Evolutionary conservation across 495 filamentous ascomycete genomes (phyloP), one percentile per base, ranked within the genome.

Genomic region (Hypoxylon perforatum): DNA sequence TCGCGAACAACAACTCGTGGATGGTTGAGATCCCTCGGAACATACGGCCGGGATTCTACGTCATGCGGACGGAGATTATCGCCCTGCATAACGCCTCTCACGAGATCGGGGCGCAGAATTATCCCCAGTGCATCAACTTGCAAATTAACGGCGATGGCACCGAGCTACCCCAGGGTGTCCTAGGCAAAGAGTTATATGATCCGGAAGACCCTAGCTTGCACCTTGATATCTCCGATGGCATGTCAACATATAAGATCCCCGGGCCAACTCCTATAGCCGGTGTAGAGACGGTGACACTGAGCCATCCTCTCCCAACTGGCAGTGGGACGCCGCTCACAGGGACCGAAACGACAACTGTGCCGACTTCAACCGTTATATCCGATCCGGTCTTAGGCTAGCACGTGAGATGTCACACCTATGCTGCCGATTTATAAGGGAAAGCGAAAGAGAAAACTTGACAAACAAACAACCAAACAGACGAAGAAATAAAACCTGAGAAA

Each of bases 41-140:
- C 50, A 82, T 92, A 50, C 80, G 74, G 5, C 70, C 86, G 7
- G 90, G 90, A 5, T 86, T 87, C 77, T 94, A 92, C 53, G 86
- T 94, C 51, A 74, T 94, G 49, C 85, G 91, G 35, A 86, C 91
- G 60, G 91, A 94, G 78, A 87, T 91, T 58, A 89, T 92, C 44
- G 88, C 86, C 15, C 83, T 93, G 23, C 90, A 93, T 76, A 85
- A 82, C 28, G 89, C 86, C 12, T 81, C 72, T 7, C 71, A 79
- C 8, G 69, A 65, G 21, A 76, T 84, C 57, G 88, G 88, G 11
- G 89, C 90, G 18, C 90, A 93, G 78, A 89, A 87, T 74, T 94
- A 92, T 72, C 91, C 90, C 25, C 74, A 76, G 41, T 94, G 91
- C 77, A 73, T 92, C 73, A 92, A 92, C 81, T 73, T 93, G 39